phyloP scores from a whole-genome alignment of 129 eudicot genomes.

The Gnaphalium uliginosum region DNA sequence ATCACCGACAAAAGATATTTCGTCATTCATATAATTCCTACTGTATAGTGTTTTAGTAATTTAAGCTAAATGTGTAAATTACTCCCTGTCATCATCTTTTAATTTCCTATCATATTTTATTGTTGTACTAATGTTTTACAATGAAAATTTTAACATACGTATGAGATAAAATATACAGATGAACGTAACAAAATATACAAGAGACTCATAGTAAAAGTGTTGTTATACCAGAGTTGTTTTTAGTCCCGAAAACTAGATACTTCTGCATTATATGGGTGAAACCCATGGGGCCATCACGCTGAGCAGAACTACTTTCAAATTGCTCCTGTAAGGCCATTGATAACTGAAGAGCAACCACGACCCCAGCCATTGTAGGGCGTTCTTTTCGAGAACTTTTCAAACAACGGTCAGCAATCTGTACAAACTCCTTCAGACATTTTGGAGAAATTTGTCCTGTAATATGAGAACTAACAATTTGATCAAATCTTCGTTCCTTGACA shows the following conservation, averaged over 20 bases:
- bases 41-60: no score
- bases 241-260: background rate
- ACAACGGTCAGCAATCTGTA: conserved; percentile 14
- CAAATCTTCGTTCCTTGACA: conserved; percentile 7
- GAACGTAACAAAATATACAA: background rate
- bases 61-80: no score
- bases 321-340: conserved; percentile 19
- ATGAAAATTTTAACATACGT: background rate
- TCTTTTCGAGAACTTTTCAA: background rate
- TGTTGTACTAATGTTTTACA: background rate
- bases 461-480: conserved; percentile 5
- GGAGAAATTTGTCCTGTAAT: background rate
- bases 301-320: background rate
- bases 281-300: background rate
- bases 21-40: no score
- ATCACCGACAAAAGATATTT: no score
- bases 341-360: conserved; percentile 22
- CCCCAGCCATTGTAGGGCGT: conserved; percentile 28
- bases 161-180: background rate
- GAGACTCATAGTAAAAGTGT: background rate
- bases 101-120: background rate
- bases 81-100: background rate
- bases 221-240: conserved; percentile 13
- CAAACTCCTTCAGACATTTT: conserved; percentile 21
- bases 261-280: conserved; percentile 10